These are phyloP conservation scores for Fagopyrum tataricum DNA, from an alignment of 148 eudicot species.

Conservation along the genomic window DNA sequence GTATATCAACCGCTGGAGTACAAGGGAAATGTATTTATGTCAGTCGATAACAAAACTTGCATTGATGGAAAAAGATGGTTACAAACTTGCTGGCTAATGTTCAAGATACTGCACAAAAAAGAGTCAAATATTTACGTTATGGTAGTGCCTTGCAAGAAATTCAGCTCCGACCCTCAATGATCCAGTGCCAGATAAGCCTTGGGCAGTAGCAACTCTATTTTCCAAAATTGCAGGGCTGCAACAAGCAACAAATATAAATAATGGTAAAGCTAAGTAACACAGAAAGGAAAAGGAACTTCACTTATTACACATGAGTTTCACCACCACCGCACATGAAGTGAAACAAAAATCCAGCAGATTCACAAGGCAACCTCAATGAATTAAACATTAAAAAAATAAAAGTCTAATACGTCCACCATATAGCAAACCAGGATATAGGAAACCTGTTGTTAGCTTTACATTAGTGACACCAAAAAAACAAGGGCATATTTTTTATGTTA, in stretches of 20 bases:
- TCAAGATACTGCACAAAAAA: not conserved
- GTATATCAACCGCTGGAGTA: slow-evolving; percentile 64
- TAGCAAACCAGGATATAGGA: not conserved
- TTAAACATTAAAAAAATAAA: not conserved
- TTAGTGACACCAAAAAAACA: not conserved
- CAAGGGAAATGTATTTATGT: not conserved
- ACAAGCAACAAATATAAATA: slow-evolving; percentile 12
- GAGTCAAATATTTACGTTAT: slow-evolving; percentile 45
- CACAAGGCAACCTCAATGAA: not conserved
- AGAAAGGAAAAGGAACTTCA: not conserved
- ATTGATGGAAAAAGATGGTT: slow-evolving; percentile 1
- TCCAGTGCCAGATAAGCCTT: slow-evolving; percentile 95
- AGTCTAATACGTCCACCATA: not conserved
- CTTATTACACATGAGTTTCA: not conserved
- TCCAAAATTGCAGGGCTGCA: slow-evolving; percentile 79
- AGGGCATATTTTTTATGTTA: not conserved
- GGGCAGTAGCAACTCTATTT: slow-evolving; percentile 82
- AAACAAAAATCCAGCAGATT: not conserved
- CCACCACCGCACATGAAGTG: slow-evolving; percentile 1
- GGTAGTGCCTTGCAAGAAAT: slow-evolving; percentile 86
- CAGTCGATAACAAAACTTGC: not conserved
- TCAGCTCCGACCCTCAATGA: slow-evolving; percentile 92
- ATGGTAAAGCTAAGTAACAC: not conserved
- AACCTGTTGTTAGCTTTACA: not conserved
- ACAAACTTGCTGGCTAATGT: not conserved